These are phyloP conservation scores for Yamadazyma nakazawae DNA, from an alignment of 805 yeast genomes.

Conservation along the genomic window DNA sequence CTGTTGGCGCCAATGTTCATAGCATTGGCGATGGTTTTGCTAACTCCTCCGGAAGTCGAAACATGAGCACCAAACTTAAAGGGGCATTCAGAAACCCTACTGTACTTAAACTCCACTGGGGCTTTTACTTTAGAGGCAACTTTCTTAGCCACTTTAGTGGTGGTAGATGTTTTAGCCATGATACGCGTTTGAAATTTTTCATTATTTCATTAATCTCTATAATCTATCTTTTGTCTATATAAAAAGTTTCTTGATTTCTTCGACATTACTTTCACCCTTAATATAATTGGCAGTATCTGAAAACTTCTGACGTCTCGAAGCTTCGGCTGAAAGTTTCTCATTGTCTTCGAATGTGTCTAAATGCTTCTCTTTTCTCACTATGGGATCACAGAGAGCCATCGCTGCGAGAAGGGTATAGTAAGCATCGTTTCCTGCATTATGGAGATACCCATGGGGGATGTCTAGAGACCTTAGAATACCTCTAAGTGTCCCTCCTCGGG, in stretches of 20 bases:
- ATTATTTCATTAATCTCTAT: neutral
- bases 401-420: constrained; percentile 56
- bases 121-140: neutral
- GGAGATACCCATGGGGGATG: constrained; percentile 58
- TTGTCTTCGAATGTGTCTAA: constrained; percentile 18
- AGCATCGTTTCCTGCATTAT: constrained; percentile 73
- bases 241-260: neutral
- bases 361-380: constrained; percentile 19
- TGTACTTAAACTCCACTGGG: constrained; percentile 16
- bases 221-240: neutral
- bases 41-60: constrained; percentile 76
- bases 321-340: constrained; percentile 4
- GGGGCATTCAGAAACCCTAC: constrained; percentile 12
- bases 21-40: constrained; percentile 58
- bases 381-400: constrained; percentile 50
- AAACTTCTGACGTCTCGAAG: constrained; percentile 7
- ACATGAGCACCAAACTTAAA: constrained; percentile 87
- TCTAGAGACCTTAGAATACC: constrained; percentile 43
- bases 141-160: constrained; percentile 7
- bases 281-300: constrained; percentile 5
- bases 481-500: constrained; percentile 42
- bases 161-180: neutral
- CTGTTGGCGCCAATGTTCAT: constrained; percentile 62
- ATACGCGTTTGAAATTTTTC: neutral
- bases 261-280: neutral